These are phyloP conservation scores for Calonectria crousiana DNA, from an alignment of 2,329 filamentous ascomycete genomes.

Conservation along the genomic window DNA sequence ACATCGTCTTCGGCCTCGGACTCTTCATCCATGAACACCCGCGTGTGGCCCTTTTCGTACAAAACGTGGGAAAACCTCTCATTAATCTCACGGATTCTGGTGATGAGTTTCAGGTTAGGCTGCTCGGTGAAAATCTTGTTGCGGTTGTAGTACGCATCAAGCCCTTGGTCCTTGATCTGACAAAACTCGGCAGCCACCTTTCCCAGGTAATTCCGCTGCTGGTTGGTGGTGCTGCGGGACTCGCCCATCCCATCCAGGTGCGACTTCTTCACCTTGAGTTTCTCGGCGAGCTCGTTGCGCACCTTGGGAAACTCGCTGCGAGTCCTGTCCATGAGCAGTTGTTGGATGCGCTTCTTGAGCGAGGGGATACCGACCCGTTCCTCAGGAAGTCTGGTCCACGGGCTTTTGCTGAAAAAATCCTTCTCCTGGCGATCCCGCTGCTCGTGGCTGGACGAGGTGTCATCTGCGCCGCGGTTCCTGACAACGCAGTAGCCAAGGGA, in stretches of 20 bases:
- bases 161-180: slow-evolving; percentile 41
- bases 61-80: slow-evolving; percentile 50
- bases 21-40: background rate
- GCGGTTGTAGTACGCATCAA: slow-evolving; percentile 52
- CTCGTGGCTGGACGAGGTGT: slow-evolving; percentile 46
- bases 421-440: slow-evolving; percentile 50
- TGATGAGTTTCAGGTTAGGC: slow-evolving; percentile 51
- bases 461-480: slow-evolving; percentile 60
- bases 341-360: slow-evolving; percentile 50
- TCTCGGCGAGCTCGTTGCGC: slow-evolving; percentile 43
- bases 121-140: slow-evolving; percentile 45
- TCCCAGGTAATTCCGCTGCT: slow-evolving; percentile 53
- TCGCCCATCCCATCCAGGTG: slow-evolving; percentile 47
- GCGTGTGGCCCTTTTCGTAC: slow-evolving; percentile 36
- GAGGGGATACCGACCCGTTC: slow-evolving; percentile 51
- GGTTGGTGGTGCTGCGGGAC: slow-evolving; percentile 39
- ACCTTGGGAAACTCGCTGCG: slow-evolving; percentile 54
- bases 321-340: slow-evolving; percentile 56
- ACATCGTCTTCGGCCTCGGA: background rate
- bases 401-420: slow-evolving; percentile 51
- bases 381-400: slow-evolving; percentile 50
- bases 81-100: slow-evolving; percentile 52
- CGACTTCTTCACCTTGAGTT: slow-evolving; percentile 21
- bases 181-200: slow-evolving; percentile 49
- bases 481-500: slow-evolving; percentile 63